Conservation (phyloP, 2,329 filamentous ascomycete genomes). For the Aspergillus sp. region DNA sequence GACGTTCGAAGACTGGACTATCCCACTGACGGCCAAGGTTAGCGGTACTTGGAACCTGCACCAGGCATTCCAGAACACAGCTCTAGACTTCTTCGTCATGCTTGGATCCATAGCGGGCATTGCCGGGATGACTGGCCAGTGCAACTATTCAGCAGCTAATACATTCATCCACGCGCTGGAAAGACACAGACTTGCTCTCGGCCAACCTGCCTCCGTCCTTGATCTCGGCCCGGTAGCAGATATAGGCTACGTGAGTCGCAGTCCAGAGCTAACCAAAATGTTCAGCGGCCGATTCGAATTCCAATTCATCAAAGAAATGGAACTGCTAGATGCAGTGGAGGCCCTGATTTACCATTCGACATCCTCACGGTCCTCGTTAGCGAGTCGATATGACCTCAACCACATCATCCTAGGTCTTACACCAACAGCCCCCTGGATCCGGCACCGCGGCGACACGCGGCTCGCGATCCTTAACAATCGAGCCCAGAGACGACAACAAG, state of each 20-base stretch:
- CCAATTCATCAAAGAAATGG: neutral
- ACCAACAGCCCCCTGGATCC: neutral
- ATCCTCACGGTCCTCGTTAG: accelerated
- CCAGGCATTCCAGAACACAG: conserved; percentile 8
- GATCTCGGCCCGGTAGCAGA: conserved; percentile 24
- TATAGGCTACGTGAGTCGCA: conserved; percentile 10
- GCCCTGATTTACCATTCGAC: neutral
- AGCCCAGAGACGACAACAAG: neutral
- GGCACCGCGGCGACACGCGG: neutral
- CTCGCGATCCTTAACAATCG: neutral
- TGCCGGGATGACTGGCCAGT: conserved; percentile 30
- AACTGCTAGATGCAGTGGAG: neutral
- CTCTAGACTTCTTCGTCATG: conserved; percentile 47
- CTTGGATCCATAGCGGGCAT: conserved; percentile 37
- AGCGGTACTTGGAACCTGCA: conserved; percentile 32
- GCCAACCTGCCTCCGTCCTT: conserved; percentile 18
- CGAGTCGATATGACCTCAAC: neutral
- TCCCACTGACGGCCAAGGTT: conserved; percentile 34
- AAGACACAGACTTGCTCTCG: conserved; percentile 22
- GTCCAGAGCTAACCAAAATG: neutral
- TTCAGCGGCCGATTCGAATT: neutral
- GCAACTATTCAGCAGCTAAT: conserved; percentile 40
- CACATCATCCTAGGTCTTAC: neutral
- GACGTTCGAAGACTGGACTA: conserved; percentile 31
- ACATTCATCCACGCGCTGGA: conserved; percentile 36